phyloP scores from a whole-genome alignment of 2,329 filamentous ascomycete species.

The Xylaria sp. region DNA sequence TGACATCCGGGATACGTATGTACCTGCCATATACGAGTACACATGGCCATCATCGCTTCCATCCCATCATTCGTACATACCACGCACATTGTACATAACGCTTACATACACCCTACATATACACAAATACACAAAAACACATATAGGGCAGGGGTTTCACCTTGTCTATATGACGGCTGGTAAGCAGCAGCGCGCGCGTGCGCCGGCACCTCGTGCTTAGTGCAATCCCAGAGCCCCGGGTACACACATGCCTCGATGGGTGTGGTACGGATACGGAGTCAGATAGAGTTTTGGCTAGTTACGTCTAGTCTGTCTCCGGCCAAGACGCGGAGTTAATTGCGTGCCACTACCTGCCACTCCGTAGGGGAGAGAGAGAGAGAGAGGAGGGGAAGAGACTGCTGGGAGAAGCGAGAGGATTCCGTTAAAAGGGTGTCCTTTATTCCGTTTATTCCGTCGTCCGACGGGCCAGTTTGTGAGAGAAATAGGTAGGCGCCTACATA shows the following conservation, averaged over 20 bases:
- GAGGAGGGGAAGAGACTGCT: no score
- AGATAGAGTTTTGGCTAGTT: slow-evolving; percentile 3
- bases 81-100: background rate
- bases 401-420: no score
- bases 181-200: slow-evolving; percentile 28
- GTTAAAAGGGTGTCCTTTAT: no score
- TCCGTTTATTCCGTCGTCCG: no score
- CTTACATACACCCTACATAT: no score
- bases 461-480: no score
- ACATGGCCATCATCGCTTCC: no score
- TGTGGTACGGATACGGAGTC: background rate
- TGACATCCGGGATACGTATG: no score
- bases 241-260: slow-evolving; percentile 16
- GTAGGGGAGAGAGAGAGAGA: no score
- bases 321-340: slow-evolving; percentile 17
- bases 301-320: slow-evolving; percentile 17
- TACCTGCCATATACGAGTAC: no score
- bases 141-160: slow-evolving; percentile 21
- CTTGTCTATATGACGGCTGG: slow-evolving; percentile 29
- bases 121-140: background rate
- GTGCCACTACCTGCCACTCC: background rate
- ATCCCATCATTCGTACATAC: no score
- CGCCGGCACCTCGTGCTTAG: slow-evolving; percentile 30
- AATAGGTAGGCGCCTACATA: no score
- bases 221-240: slow-evolving; percentile 29